phyloP scores from a whole-genome alignment of 495 filamentous ascomycete species.

The Penicillium steckii region DNA sequence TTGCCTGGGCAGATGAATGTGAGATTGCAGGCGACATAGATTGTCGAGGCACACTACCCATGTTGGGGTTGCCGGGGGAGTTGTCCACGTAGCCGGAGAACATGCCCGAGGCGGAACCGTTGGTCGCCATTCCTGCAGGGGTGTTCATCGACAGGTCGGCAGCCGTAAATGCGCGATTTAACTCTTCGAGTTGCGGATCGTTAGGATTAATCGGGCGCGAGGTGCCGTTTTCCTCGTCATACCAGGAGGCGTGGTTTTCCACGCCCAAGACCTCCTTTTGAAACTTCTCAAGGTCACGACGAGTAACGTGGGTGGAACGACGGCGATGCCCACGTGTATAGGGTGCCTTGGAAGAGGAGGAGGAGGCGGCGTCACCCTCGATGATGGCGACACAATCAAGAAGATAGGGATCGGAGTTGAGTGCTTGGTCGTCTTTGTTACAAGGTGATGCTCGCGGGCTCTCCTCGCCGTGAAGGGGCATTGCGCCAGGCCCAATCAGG shows the following conservation, averaged over 20 bases:
- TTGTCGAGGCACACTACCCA: constrained; percentile 38
- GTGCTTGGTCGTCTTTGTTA: constrained; percentile 13
- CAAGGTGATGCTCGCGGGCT: background rate
- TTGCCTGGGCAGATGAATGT: constrained; percentile 44
- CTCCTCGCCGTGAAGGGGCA: constrained; percentile 2
- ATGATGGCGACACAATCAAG: constrained; percentile 34
- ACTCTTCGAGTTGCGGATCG: constrained; percentile 34
- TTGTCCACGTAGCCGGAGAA: constrained; percentile 36
- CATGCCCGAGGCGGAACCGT: constrained; percentile 28
- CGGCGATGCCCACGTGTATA: constrained; percentile 47
- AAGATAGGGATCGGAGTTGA: constrained; percentile 1
- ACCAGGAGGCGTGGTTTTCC: constrained; percentile 29
- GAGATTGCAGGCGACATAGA: constrained; percentile 34
- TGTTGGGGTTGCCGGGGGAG: constrained; percentile 28
- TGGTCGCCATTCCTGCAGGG: constrained; percentile 30
- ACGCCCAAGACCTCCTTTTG: constrained; percentile 42
- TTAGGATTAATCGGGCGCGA: constrained; percentile 25
- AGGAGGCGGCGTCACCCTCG: constrained; percentile 30
- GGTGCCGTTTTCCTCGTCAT: constrained; percentile 34
- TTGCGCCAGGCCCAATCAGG: constrained; percentile 16
- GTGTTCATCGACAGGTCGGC: constrained; percentile 40
- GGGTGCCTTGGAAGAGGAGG: constrained; percentile 38
- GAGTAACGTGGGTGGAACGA: constrained; percentile 47
- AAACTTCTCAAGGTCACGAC: constrained; percentile 45
- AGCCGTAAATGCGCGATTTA: constrained; percentile 38